Conservation (phyloP, 495 filamentous ascomycete genomes). For the Pseudoneurospora amorphoporcata region DNA sequence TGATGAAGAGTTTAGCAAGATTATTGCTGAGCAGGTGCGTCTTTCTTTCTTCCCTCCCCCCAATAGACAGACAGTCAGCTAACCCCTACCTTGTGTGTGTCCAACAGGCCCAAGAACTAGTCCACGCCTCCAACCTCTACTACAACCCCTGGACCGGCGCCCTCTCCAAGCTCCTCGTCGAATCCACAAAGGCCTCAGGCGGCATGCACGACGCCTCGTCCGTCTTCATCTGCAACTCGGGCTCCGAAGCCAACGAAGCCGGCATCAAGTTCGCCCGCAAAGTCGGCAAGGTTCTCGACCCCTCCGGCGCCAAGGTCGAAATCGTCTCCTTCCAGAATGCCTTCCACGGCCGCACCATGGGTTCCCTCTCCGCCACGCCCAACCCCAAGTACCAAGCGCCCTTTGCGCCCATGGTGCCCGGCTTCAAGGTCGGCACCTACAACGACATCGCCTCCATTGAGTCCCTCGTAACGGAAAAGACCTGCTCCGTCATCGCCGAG, state of each 20-base stretch:
- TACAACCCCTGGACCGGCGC: constrained; percentile 88
- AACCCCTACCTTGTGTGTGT: background rate
- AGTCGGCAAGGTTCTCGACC: constrained; percentile 62
- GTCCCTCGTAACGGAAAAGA: constrained; percentile 66
- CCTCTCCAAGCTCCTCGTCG: constrained; percentile 75
- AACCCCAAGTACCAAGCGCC: constrained; percentile 97
- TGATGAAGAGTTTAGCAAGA: constrained; percentile 55
- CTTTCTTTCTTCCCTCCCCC: background rate
- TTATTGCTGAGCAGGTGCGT: constrained; percentile 65
- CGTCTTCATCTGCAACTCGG: constrained; percentile 91
- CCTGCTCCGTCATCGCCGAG: constrained; percentile 93
- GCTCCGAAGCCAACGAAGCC: constrained; percentile 92
- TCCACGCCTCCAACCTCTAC: constrained; percentile 92
- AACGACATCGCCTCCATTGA: constrained; percentile 67
- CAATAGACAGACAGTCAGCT: too few species aligned
- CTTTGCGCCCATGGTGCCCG: constrained; percentile 90
- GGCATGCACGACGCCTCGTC: constrained; percentile 71
- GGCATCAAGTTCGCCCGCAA: constrained; percentile 96
- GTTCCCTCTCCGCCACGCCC: constrained; percentile 82
- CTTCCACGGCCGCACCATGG: constrained; percentile 97
- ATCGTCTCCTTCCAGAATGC: constrained; percentile 80
- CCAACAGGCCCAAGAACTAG: constrained; percentile 56
- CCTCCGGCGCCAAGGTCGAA: constrained; percentile 66
- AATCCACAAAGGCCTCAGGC: constrained; percentile 61
- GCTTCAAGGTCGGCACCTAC: constrained; percentile 76